Conservation (phyloP, 2,329 filamentous ascomycete species). For the Ciborinia camelliae region DNA sequence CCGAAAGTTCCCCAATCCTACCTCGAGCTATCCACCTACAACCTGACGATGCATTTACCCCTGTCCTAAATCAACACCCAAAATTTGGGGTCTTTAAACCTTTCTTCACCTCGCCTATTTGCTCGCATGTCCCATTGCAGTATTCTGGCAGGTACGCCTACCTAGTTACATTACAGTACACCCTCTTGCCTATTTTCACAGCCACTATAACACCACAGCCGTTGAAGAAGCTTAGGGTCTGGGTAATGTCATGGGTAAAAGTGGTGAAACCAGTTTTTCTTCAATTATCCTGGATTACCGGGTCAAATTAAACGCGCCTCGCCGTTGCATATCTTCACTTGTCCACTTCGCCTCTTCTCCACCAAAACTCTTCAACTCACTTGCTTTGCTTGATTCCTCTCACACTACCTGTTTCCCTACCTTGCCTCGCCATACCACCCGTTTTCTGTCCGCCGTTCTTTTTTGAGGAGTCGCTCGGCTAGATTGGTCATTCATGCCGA, state of each 20-base stretch:
- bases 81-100: neutral
- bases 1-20: neutral
- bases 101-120: neutral
- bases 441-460: neutral
- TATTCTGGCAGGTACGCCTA: neutral
- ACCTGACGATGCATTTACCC: conserved; percentile 6
- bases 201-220: neutral
- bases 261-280: neutral
- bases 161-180: neutral
- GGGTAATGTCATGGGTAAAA: neutral
- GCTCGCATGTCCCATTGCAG: neutral
- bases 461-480: neutral
- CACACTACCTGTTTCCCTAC: neutral
- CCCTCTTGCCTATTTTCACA: neutral
- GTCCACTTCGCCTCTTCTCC: neutral
- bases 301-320: conserved; percentile 7
- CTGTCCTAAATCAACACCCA: neutral
- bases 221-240: conserved; percentile 6
- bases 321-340: neutral
- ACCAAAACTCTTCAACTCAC: neutral
- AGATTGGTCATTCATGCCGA: neutral
- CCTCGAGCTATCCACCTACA: conserved; percentile 10
- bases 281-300: neutral
- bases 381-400: neutral
- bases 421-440: too few relatives aligned